phyloP scores from a whole-genome alignment of 352 stramenopile genomes.

The Globisporangium solare region DNA sequence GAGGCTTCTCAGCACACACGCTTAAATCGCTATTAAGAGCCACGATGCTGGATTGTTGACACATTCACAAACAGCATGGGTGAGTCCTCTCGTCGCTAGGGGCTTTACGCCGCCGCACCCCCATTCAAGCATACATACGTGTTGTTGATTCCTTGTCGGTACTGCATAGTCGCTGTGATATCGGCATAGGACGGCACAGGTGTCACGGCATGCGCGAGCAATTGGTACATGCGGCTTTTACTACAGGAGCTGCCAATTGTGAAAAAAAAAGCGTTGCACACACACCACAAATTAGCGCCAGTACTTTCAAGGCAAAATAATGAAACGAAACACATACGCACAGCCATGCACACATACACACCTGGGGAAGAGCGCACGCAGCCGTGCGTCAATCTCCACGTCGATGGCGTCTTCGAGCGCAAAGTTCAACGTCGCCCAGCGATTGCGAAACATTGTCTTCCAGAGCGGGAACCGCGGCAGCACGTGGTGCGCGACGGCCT shows the following conservation, averaged over 20 bases:
- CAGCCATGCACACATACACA: slow-evolving; percentile 15
- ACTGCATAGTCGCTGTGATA: slow-evolving; percentile 38
- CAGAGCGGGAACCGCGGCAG: slow-evolving; percentile 55
- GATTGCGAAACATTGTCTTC: slow-evolving; percentile 50
- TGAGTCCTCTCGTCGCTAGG: too few relatives aligned
- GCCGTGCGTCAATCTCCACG: slow-evolving; percentile 33
- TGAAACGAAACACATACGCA: not conserved
- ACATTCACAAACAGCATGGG: too few relatives aligned
- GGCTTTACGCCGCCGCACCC: too few relatives aligned
- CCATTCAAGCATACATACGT: too few relatives aligned
- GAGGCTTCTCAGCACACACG: not conserved
- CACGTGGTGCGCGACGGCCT: slow-evolving; percentile 36
- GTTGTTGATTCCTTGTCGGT: slow-evolving; percentile 27
- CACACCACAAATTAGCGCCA: not conserved
- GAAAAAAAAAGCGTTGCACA: not conserved
- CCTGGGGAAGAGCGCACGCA: slow-evolving; percentile 46
- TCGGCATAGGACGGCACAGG: slow-evolving; percentile 63
- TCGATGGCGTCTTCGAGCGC: slow-evolving; percentile 20
- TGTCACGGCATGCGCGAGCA: slow-evolving; percentile 61
- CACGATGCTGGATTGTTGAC: slow-evolving; percentile 23
- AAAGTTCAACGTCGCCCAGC: slow-evolving; percentile 65
- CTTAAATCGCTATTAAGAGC: slow-evolving; percentile 16
- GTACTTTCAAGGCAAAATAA: too few relatives aligned
- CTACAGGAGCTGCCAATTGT: slow-evolving; percentile 28
- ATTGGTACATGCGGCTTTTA: slow-evolving; percentile 64